Percentiles rank a stretch among this genome's conserved stretches.
Evolutionary conservation across 1,284 basidiomycete species (phyloP).

Genomic region (Naganishia liquefaciens): DNA sequence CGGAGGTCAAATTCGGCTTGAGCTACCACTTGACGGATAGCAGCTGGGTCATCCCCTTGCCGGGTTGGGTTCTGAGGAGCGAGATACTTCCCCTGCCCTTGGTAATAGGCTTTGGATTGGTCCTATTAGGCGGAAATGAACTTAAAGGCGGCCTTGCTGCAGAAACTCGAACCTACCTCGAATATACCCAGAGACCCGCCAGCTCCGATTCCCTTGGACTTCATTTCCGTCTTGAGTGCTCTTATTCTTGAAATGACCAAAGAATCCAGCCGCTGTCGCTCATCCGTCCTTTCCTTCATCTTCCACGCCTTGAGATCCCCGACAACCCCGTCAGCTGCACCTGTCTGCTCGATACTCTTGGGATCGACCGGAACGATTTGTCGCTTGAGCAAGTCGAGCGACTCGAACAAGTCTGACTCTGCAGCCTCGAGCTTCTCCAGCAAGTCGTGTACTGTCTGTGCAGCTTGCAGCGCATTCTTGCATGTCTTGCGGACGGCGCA

Average conservation of each 20-base stretch:
- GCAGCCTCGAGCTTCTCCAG: slow-evolving; percentile 49
- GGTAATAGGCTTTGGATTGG: slow-evolving; percentile 49
- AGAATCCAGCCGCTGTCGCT: slow-evolving; percentile 45
- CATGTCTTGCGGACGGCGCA: slow-evolving; percentile 45
- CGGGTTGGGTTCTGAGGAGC: slow-evolving; percentile 34
- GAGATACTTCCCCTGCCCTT: slow-evolving; percentile 45
- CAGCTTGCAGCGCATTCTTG: slow-evolving; percentile 43
- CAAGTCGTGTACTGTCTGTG: slow-evolving; percentile 41
- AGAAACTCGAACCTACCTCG: slow-evolving; percentile 39
- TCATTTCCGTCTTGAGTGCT: slow-evolving; percentile 48
- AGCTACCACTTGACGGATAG: slow-evolving; percentile 7
- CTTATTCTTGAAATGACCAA: slow-evolving; percentile 44
- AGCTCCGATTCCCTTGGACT: slow-evolving; percentile 47
- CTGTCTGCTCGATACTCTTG: slow-evolving; percentile 33
- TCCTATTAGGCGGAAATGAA: slow-evolving; percentile 35
- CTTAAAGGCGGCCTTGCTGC: slow-evolving; percentile 24
- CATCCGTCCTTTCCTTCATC: slow-evolving; percentile 40
- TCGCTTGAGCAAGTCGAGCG: slow-evolving; percentile 45
- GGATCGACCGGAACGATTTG: slow-evolving; percentile 46
- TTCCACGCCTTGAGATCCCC: slow-evolving; percentile 32
- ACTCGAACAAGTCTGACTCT: slow-evolving; percentile 47
- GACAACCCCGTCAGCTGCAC: slow-evolving; percentile 4
- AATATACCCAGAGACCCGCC: slow-evolving; percentile 46
- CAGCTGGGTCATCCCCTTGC: neutral
- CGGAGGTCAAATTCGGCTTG: slow-evolving; percentile 49